These are phyloP conservation scores for Brassica carinata DNA, from an alignment of 345 rosid genomes.

Conservation along the genomic window DNA sequence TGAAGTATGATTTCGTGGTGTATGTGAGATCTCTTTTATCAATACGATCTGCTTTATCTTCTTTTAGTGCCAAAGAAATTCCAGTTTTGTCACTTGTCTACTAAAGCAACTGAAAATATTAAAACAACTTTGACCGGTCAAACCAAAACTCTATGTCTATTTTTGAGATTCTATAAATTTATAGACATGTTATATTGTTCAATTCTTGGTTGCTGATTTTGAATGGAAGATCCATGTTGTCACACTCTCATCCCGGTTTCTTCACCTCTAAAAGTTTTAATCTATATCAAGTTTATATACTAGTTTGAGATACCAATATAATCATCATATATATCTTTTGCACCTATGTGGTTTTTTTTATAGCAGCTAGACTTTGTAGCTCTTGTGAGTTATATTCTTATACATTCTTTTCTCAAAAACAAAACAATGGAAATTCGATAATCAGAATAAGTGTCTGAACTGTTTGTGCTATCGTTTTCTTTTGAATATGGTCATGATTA, in stretches of 20 bases:
- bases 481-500: neutral
- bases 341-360: neutral
- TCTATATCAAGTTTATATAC: neutral
- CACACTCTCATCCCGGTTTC: constrained; percentile 31
- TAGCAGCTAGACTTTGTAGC: neutral
- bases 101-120: constrained; percentile 29
- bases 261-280: neutral
- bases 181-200: constrained; percentile 19
- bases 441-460: neutral
- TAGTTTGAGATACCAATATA: neutral
- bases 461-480: constrained; percentile 1
- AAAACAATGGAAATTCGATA: neutral
- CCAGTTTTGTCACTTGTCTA: constrained; percentile 35
- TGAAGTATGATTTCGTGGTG: constrained; percentile 31
- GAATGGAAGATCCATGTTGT: constrained; percentile 25
- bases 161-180: neutral
- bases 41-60: constrained; percentile 38
- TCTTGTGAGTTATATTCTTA: neutral
- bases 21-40: constrained; percentile 30
- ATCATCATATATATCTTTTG: neutral
- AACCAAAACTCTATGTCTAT: constrained; percentile 9
- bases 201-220: constrained; percentile 16
- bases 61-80: constrained; percentile 33
- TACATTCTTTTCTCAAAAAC: neutral
- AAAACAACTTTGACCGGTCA: constrained; percentile 38